These are phyloP conservation scores for Forsythia suspensa DNA, from an alignment of 257 asterid genomes.

Conservation along the genomic window DNA sequence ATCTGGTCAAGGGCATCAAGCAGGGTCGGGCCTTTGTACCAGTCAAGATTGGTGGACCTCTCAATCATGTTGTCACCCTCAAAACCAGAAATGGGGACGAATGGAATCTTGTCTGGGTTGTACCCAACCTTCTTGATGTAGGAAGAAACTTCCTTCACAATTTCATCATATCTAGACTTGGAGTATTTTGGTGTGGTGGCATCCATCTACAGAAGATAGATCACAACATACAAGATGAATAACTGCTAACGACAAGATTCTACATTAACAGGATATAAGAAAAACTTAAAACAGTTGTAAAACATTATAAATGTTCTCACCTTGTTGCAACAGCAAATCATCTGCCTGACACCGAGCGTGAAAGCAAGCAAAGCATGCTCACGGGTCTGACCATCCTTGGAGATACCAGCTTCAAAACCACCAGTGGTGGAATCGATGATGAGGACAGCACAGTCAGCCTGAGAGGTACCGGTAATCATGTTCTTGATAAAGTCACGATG, in stretches of 20 bases:
- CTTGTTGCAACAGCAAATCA: slow-evolving; percentile 51
- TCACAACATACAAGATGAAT: neutral
- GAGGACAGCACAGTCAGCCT: slow-evolving; percentile 45
- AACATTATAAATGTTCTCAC: neutral
- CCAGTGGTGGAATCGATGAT: slow-evolving; percentile 52
- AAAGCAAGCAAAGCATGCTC: slow-evolving; percentile 46
- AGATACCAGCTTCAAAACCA: slow-evolving; percentile 52
- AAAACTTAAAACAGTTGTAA: too few relatives aligned
- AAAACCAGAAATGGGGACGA: slow-evolving; percentile 65
- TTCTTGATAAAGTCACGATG: slow-evolving; percentile 46
- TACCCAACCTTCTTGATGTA: slow-evolving; percentile 68
- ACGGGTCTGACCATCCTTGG: slow-evolving; percentile 56
- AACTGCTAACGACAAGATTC: neutral
- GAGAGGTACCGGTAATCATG: slow-evolving; percentile 46
- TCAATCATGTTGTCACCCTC: slow-evolving; percentile 69
- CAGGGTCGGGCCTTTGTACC: slow-evolving; percentile 73
- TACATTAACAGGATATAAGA: neutral
- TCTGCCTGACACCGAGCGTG: slow-evolving; percentile 51
- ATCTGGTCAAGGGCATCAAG: slow-evolving; percentile 53
- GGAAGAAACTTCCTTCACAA: slow-evolving; percentile 64
- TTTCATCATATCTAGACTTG: slow-evolving; percentile 60
- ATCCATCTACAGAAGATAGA: slow-evolving; percentile 44
- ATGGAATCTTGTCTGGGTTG: slow-evolving; percentile 66
- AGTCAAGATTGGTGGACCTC: slow-evolving; percentile 60
- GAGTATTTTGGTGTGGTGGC: slow-evolving; percentile 71